A percentile compares a stretch with the other conserved stretches of the same genome.
phyloP scores from a whole-genome alignment of 108 stramenopile species.

The Discostella stelligeroides region DNA sequence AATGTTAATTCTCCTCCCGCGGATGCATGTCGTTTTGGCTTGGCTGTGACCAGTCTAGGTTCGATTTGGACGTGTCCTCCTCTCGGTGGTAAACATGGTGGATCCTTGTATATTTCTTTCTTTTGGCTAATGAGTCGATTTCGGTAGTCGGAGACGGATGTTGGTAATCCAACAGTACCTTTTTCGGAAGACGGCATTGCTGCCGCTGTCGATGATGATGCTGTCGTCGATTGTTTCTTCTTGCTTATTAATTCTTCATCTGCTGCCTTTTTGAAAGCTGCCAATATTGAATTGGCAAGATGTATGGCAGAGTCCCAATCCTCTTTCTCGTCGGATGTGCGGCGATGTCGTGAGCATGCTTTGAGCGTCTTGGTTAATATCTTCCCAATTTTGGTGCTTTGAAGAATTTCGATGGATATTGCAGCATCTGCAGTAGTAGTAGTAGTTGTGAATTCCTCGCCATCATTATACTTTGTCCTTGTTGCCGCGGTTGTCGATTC shows the following conservation, averaged over 20 bases:
- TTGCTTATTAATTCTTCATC: constrained; percentile 23
- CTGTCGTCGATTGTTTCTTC: background rate
- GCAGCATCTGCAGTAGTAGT: constrained; percentile 4
- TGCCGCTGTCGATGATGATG: background rate
- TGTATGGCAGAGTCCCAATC: constrained; percentile 46
- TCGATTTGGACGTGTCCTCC: constrained; percentile 41
- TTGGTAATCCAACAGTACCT: constrained; percentile 49
- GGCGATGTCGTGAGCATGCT: constrained; percentile 60
- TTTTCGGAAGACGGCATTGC: constrained; percentile 1
- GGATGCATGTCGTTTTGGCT: constrained; percentile 56
- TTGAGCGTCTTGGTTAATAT: constrained; percentile 50
- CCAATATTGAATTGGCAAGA: constrained; percentile 34
- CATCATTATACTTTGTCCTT: background rate
- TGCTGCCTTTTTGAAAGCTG: constrained; percentile 50
- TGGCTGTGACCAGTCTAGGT: constrained; percentile 9
- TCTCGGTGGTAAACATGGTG: constrained; percentile 72
- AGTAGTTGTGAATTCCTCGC: background rate
- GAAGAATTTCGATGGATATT: constrained; percentile 36
- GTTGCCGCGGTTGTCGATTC: constrained; percentile 20
- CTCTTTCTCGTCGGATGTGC: constrained; percentile 33
- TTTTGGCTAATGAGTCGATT: constrained; percentile 60
- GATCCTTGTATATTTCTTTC: constrained; percentile 88
- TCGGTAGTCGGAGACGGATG: constrained; percentile 49
- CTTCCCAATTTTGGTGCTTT: constrained; percentile 59
- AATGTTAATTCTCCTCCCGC: constrained; percentile 72